phyloP scores from a whole-genome alignment of 805 yeast species.

The Naumovozyma baii region DNA sequence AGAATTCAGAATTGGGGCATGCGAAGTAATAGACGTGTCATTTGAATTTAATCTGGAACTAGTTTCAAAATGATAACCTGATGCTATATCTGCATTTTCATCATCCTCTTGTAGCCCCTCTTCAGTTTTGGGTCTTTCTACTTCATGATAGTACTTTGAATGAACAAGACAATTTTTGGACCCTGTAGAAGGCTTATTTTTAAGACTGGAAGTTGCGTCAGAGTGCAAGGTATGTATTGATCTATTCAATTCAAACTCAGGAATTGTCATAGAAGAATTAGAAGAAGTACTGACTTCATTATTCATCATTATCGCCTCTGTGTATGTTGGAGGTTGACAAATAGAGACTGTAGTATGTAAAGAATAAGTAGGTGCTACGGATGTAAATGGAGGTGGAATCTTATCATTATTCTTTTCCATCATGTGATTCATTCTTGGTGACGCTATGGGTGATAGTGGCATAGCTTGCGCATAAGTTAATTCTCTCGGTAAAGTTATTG shows the following conservation, averaged over 20 bases:
- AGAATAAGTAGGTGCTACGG: slow-evolving; percentile 23
- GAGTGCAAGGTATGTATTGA: background rate
- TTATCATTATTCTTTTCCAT: background rate
- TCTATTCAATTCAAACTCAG: background rate
- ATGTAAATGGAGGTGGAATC: slow-evolving; percentile 29
- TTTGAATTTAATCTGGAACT: background rate
- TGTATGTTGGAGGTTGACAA: slow-evolving; percentile 8
- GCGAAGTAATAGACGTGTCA: background rate
- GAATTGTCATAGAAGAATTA: slow-evolving; percentile 1
- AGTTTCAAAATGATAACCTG: background rate
- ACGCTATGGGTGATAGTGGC: slow-evolving; percentile 43
- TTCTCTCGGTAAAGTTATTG: slow-evolving; percentile 36
- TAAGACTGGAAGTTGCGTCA: background rate
- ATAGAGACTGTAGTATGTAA: background rate
- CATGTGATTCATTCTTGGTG: slow-evolving; percentile 35
- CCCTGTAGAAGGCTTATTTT: background rate
- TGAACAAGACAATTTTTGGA: background rate
- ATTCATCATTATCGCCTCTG: slow-evolving; percentile 3
- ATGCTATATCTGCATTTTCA: slow-evolving; percentile 2
- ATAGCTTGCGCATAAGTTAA: slow-evolving; percentile 55
- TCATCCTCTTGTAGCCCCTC: background rate
- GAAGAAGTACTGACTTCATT: background rate
- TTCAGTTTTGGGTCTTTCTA: too few species aligned
- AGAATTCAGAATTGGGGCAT: slow-evolving; percentile 1
- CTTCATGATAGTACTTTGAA: too few species aligned